A percentile compares a stretch with the other conserved stretches of the same genome.
phyloP scores from a whole-genome alignment of 2,329 filamentous ascomycete species.

The Colletotrichum filicis region DNA sequence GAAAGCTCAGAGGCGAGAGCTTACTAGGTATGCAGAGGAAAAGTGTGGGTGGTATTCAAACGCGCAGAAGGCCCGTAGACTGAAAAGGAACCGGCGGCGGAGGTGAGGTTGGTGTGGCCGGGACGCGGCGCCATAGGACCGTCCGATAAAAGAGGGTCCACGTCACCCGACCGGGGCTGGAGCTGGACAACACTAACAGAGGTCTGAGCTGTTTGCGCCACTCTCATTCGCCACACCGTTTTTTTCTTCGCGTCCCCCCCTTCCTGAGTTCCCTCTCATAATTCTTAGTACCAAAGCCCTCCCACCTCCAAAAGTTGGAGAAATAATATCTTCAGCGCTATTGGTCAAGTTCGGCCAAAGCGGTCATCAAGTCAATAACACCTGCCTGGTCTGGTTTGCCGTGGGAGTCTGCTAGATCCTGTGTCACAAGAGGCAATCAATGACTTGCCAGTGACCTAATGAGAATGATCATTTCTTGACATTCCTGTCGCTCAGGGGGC shows the following conservation, averaged over 20 bases:
- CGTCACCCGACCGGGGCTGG: slow-evolving; percentile 27
- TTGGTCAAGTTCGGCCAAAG: not conserved
- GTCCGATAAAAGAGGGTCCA: slow-evolving; percentile 6
- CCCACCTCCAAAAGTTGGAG: not conserved
- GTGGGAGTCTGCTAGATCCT: not conserved
- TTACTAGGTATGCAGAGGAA: not conserved
- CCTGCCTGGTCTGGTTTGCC: not conserved
- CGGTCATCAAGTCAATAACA: not conserved
- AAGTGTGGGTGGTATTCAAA: not conserved
- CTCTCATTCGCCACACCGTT: slow-evolving; percentile 13
- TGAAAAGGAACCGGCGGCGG: not conserved
- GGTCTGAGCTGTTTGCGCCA: not conserved
- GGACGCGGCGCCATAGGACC: slow-evolving; percentile 9
- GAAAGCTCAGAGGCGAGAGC: not conserved
- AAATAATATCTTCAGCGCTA: not conserved
- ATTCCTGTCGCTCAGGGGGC: not conserved
- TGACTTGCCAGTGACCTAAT: not conserved
- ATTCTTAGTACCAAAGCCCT: not conserved
- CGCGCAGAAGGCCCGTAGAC: not conserved
- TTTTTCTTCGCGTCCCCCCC: not conserved
- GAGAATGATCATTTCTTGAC: slow-evolving; percentile 13
- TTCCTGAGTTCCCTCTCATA: not conserved
- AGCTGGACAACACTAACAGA: too few species aligned
- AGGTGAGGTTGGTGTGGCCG: slow-evolving; percentile 12
- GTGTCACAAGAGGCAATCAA: not conserved